phyloP scores from a whole-genome alignment of 495 filamentous ascomycete species.

The Neurospora sp. region DNA sequence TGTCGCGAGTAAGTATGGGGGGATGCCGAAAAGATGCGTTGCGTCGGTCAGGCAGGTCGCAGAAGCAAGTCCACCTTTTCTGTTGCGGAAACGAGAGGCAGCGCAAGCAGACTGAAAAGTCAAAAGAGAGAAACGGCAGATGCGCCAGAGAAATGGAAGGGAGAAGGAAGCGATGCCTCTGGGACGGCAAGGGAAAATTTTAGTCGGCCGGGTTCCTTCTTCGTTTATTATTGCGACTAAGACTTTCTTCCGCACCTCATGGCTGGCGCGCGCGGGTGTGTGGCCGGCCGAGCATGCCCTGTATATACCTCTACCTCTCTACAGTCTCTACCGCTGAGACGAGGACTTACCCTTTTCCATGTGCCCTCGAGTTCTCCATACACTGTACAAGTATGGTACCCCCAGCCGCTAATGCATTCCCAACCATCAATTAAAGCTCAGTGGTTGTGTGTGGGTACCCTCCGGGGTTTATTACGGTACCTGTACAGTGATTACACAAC shows the following conservation, averaged over 20 bases:
- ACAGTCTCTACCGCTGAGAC: neutral
- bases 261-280: neutral
- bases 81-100: conserved; percentile 2
- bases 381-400: neutral
- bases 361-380: neutral
- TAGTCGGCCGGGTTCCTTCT: neutral
- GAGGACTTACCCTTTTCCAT: neutral
- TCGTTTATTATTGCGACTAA: neutral
- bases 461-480: neutral
- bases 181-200: neutral
- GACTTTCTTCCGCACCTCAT: neutral
- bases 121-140: conserved; percentile 7
- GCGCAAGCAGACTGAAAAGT: neutral
- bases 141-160: conserved; percentile 4
- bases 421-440: conserved; percentile 9
- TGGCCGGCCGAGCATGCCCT: conserved; percentile 7
- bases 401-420: conserved; percentile 16
- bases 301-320: conserved; percentile 14
- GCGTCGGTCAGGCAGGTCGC: neutral
- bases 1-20: neutral
- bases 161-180: neutral
- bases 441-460: conserved; percentile 1
- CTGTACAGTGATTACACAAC: neutral
- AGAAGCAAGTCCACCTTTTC: neutral
- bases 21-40: conserved; percentile 3